phyloP scores from a whole-genome alignment of 208 protist genomes.

The Acanthamoeba sp. region DNA sequence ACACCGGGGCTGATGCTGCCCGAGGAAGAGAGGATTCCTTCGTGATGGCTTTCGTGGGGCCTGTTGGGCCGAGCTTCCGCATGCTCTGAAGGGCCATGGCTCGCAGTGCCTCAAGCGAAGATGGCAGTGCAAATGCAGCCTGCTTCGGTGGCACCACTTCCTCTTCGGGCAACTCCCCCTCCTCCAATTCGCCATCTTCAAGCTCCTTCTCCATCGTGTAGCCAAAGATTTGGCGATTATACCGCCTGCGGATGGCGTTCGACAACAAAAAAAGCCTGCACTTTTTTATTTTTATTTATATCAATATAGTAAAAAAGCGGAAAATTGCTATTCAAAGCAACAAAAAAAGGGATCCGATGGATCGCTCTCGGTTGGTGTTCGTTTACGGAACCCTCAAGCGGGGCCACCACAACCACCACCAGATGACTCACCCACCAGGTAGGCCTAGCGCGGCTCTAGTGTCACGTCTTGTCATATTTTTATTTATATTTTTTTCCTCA shows the following conservation, averaged over 20 bases:
- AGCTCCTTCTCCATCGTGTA: neutral
- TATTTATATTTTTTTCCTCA: neutral
- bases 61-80: neutral
- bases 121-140: neutral
- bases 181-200: neutral
- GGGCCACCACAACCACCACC: constrained; percentile 58
- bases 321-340: neutral
- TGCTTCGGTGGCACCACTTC: neutral
- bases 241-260: too few species aligned
- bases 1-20: neutral
- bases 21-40: neutral
- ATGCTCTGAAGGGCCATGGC: constrained; percentile 38
- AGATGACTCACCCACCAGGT: neutral
- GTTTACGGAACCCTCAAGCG: constrained; percentile 65
- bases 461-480: too few species aligned
- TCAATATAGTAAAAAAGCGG: neutral
- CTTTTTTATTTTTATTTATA: too few species aligned
- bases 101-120: neutral
- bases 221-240: neutral
- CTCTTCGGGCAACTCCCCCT: neutral
- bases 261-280: neutral
- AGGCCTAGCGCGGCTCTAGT: neutral
- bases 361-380: neutral
- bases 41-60: too few species aligned
- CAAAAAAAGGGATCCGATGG: neutral